Percentiles rank a stretch among this genome's conserved stretches.
Conservation (phyloP, 495 filamentous ascomycete species). For the Parachaetomium inaequale region DNA sequence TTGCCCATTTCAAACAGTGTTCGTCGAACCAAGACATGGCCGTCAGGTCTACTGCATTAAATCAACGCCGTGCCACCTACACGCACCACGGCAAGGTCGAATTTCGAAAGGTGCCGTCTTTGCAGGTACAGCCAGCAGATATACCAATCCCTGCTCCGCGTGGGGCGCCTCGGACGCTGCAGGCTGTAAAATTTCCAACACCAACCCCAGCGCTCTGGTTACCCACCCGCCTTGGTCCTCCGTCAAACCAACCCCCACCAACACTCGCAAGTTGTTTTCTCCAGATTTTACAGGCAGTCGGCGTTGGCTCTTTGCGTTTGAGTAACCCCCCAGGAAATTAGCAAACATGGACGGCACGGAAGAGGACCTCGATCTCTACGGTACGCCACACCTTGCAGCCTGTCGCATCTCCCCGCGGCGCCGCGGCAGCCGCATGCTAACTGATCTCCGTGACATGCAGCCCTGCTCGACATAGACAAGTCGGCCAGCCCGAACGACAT, state of each 20-base stretch:
- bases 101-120: no score
- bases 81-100: no score
- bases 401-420: not conserved
- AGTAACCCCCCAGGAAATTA: conserved; percentile 9
- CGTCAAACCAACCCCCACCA: conserved; percentile 6
- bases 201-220: not conserved
- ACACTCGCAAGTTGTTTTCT: not conserved
- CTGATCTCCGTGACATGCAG: conserved; percentile 34
- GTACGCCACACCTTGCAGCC: conserved; percentile 39
- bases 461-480: conserved; percentile 70
- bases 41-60: not conserved
- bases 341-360: conserved; percentile 37
- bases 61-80: not conserved
- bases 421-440: conserved; percentile 9
- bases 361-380: conserved; percentile 65
- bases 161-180: not conserved
- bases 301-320: not conserved
- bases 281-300: not conserved
- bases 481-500: conserved; percentile 75
- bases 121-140: no score
- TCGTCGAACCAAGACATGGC: not conserved
- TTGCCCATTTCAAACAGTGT: not conserved
- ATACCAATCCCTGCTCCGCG: not conserved
- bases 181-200: conserved; percentile 10
- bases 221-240: not conserved